These are phyloP conservation scores for Suhomyces taliae DNA, from an alignment of 1,139 yeast species.

Conservation along the genomic window DNA sequence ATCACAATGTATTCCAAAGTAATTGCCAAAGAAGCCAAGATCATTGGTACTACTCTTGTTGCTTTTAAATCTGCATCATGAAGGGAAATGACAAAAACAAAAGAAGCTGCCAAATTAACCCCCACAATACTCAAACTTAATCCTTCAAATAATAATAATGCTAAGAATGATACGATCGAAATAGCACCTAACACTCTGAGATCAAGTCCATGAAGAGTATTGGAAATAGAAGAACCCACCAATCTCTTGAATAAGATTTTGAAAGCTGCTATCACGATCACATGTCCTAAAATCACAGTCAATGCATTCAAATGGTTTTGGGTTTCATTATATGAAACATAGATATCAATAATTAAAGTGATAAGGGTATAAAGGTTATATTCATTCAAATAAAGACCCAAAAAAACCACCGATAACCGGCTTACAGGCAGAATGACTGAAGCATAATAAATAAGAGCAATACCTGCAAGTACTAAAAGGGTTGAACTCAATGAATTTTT, in stretches of 20 bases:
- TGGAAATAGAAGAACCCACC: conserved; percentile 11
- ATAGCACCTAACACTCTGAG: conserved; percentile 5
- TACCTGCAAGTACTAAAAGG: conserved; percentile 13
- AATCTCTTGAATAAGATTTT: conserved; percentile 16
- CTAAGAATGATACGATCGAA: conserved; percentile 3
- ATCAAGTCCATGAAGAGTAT: conserved; percentile 6
- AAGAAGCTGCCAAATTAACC: conserved; percentile 25
- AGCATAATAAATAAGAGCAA: conserved; percentile 14
- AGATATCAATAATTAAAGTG: conserved; percentile 24
- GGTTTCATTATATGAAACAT: conserved; percentile 14
- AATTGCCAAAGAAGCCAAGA: conserved; percentile 20
- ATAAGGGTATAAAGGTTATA: conserved; percentile 28
- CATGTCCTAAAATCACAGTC: conserved; percentile 20
- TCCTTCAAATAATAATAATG: conserved; percentile 4
- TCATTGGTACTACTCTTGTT: conserved; percentile 18
- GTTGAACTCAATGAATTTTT: conserved; percentile 10
- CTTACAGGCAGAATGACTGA: conserved; percentile 22
- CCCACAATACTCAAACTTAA: conserved; percentile 23
- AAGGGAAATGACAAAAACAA: conserved; percentile 26
- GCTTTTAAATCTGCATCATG: conserved; percentile 24
- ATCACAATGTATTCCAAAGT: conserved; percentile 25
- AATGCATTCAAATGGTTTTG: conserved; percentile 8
- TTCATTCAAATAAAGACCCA: conserved; percentile 30
- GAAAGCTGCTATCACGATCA: conserved; percentile 18
- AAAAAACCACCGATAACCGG: conserved; percentile 23